phyloP scores from a whole-genome alignment of 2,329 filamentous ascomycete species.

The Beauveria sp. region DNA sequence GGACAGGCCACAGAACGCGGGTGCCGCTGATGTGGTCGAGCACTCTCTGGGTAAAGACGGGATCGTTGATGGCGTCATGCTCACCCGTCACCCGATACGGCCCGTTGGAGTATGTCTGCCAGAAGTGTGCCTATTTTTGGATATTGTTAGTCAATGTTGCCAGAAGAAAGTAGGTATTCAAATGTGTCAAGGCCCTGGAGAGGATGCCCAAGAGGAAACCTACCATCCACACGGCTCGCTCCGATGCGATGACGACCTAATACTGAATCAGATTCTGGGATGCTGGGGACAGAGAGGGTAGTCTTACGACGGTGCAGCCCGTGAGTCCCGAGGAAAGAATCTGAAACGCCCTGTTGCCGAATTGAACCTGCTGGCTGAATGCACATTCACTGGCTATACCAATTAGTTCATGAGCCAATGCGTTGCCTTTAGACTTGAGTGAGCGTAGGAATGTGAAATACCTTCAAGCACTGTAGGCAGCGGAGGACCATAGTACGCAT shows the following conservation, averaged over 20 bases:
- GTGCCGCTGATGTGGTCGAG: background rate
- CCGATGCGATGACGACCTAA: background rate
- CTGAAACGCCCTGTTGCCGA: background rate
- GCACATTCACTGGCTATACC: background rate
- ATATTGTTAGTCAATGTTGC: background rate
- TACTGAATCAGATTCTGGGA: background rate
- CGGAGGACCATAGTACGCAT: background rate
- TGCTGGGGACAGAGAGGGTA: background rate
- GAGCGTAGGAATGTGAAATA: no score
- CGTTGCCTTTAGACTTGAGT: no score
- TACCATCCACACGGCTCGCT: background rate
- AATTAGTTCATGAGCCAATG: background rate
- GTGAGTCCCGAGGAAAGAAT: background rate
- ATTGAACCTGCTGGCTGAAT: background rate
- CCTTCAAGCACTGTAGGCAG: no score
- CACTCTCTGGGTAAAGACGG: background rate
- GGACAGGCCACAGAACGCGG: background rate
- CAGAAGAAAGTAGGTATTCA: background rate
- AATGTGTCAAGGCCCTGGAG: background rate
- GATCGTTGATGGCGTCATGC: background rate
- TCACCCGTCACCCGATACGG: background rate
- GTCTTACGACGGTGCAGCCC: background rate
- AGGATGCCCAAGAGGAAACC: background rate
- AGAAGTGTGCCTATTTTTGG: background rate
- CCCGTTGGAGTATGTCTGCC: background rate